Evolutionary conservation across 176 grass and related monocot species (phyloP).

Genomic region (Hyparrhenia diplandra): DNA sequence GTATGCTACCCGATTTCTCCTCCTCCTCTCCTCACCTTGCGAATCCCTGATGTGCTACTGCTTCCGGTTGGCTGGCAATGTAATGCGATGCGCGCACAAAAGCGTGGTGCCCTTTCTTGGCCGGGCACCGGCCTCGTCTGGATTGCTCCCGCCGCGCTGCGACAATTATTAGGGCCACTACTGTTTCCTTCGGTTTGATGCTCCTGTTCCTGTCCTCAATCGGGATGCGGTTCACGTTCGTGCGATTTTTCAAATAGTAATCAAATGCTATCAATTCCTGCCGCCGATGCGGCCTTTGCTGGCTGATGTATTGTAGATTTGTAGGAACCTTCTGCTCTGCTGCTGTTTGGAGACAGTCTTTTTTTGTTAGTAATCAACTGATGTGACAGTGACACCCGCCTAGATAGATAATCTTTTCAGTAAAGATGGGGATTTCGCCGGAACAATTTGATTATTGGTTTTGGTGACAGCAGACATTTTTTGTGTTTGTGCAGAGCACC

Average conservation of each 20-base stretch:
- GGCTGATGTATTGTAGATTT: background rate
- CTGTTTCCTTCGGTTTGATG: background rate
- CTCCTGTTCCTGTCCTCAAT: too few species aligned
- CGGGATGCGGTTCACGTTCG: background rate
- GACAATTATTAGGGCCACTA: background rate
- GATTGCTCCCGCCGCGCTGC: background rate
- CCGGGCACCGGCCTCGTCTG: background rate
- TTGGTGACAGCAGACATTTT: too few species aligned
- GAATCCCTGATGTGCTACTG: background rate
- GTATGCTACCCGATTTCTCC: background rate
- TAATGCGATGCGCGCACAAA: background rate
- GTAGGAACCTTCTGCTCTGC: background rate
- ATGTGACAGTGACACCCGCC: background rate
- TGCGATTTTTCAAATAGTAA: background rate
- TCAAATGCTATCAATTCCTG: background rate
- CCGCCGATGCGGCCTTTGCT: background rate
- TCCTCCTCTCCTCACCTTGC: background rate
- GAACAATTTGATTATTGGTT: background rate
- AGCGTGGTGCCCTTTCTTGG: background rate
- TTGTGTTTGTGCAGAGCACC: too few species aligned
- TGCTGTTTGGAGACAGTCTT: background rate
- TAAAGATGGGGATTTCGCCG: background rate
- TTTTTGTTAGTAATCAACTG: too few species aligned
- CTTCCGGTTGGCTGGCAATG: background rate
- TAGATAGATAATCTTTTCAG: background rate